Evolutionary conservation across 2,329 filamentous ascomycete species (phyloP), one percentile per base, ranked within the genome.

Genomic region (Lasiodiplodia theobromae): DNA sequence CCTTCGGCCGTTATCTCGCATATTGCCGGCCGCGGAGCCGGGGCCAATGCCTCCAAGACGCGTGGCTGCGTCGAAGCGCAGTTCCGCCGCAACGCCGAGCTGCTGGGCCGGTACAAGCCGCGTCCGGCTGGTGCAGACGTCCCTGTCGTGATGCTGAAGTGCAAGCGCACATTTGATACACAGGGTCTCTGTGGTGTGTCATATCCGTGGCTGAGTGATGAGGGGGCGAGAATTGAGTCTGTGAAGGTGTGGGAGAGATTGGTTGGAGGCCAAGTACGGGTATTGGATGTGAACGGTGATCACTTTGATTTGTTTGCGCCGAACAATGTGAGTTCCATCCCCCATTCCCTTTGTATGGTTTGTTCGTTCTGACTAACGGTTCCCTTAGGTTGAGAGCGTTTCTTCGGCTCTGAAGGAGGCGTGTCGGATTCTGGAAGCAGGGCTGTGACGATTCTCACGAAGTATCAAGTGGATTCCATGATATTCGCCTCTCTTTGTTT

Each of bases 241-340:
- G 53, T 69, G 4, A 56, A 12, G 37, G 23, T 67, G 3, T 78
- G 77, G 77, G 72, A 75, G 51, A 49, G 68, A 4, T 37, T 77
- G 8, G 38, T 75, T 5, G 74, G 72, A 12, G 60, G 65, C 21
- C 58, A 47, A 7, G 70, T 78, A 3, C 70, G 71, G 0, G 72
- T 74, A 37, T 25, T 77, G 47, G 73, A 75, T 44, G 70, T 78
- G 18, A 67, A 69, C 10, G 76, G 75, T n/a, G 72, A 77, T 38
- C 76, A 78, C 65, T 77, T 78, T 14, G 44, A 60, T 25, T 23
- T 60, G 1, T 67, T 67, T 37, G 16, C 21, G 3, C 21, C 23
- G 23, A 54, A 62, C 16, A 58, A 60, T 18, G 65, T 67, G 28
- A 68, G 64, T 57, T n/a, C n/a, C 16, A 8, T 40, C 25, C 16